Conservation (phyloP, 1,284 basidiomycete genomes). For the Ganoderma lingzhi region DNA sequence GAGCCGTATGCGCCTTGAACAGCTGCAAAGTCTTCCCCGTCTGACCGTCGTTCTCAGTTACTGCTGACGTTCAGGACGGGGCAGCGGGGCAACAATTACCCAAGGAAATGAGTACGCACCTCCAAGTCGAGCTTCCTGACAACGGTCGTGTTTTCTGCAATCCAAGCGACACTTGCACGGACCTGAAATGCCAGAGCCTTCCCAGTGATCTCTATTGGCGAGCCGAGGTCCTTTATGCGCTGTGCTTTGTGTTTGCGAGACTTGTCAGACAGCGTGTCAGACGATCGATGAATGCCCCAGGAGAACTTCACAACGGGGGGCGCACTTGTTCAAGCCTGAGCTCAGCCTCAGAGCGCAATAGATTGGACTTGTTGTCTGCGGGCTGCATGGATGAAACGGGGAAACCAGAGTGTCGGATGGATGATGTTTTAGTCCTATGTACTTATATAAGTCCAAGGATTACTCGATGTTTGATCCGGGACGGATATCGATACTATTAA, state of each 20-base stretch:
- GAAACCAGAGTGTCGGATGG: neutral
- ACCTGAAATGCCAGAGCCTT: conserved; percentile 80
- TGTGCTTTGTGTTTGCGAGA: conserved; percentile 78
- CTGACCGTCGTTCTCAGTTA: conserved; percentile 49
- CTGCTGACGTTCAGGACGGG: conserved; percentile 1
- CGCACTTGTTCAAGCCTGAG: conserved; percentile 72
- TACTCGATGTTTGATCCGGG: conserved; percentile 15
- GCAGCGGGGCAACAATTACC: conserved; percentile 1
- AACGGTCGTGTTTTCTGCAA: conserved; percentile 85
- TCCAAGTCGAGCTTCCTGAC: conserved; percentile 78
- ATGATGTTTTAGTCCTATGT: too few species aligned
- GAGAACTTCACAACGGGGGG: neutral
- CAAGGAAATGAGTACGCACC: conserved; percentile 51
- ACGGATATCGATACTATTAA: neutral
- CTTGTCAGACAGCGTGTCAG: conserved; percentile 45
- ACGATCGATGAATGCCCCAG: conserved; percentile 9
- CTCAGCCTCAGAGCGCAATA: conserved; percentile 80
- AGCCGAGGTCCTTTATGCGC: conserved; percentile 73
- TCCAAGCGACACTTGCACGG: conserved; percentile 74
- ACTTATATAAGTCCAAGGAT: neutral
- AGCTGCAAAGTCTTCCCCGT: conserved; percentile 79
- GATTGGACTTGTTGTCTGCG: conserved; percentile 45
- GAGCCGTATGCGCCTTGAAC: conserved; percentile 86
- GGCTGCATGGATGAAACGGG: conserved; percentile 31
- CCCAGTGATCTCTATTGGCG: conserved; percentile 78